Conservation (phyloP, 352 stramenopile species). For the Globisporangium lucens region DNA sequence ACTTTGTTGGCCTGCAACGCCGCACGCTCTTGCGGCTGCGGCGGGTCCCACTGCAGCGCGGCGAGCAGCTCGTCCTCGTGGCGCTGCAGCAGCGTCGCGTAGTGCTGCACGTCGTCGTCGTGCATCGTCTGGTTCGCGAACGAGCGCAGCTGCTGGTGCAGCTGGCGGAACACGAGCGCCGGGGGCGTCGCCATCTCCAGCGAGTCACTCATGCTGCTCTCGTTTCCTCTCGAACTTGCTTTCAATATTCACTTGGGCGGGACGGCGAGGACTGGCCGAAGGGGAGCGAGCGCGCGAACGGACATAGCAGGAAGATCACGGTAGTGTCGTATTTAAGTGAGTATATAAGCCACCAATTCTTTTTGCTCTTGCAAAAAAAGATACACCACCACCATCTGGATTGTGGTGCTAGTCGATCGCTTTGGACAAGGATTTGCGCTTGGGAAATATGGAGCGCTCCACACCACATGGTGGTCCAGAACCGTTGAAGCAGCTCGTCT, state of each 20-base stretch:
- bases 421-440: background rate
- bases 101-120: conserved; percentile 53
- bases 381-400: background rate
- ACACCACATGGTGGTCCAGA: background rate
- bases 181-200: conserved; percentile 52
- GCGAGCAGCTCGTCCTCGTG: conserved; percentile 41
- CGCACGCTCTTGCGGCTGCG: conserved; percentile 43
- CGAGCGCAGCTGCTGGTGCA: conserved; percentile 68
- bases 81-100: conserved; percentile 50
- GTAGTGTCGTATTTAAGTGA: background rate
- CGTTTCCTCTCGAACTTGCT: background rate
- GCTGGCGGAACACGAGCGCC: conserved; percentile 61
- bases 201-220: conserved; percentile 23
- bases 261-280: conserved; percentile 4
- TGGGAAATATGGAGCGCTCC: background rate
- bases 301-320: background rate
- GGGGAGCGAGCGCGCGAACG: conserved; percentile 8
- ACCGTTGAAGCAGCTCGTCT: background rate
- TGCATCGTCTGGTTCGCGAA: conserved; percentile 67
- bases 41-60: conserved; percentile 34
- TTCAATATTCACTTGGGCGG: conserved; percentile 1
- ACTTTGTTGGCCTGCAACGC: conserved; percentile 64
- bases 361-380: background rate
- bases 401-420: background rate
- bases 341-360: background rate